These are phyloP conservation scores for Lentinus brumalis DNA, from an alignment of 768 basidiomycete genomes.

Conservation along the genomic window DNA sequence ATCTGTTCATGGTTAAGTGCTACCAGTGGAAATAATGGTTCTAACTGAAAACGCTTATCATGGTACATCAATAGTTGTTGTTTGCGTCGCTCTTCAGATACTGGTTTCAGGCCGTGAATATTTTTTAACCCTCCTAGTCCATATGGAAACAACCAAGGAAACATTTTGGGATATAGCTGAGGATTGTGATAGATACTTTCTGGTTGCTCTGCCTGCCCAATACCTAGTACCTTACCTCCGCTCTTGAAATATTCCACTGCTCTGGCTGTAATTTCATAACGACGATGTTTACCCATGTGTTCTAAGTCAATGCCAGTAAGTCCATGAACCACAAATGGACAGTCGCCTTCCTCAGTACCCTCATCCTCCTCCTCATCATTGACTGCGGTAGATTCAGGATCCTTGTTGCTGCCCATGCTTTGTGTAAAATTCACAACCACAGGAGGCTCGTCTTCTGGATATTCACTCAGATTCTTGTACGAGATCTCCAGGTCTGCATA, in stretches of 20 bases:
- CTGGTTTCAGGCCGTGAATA: no score
- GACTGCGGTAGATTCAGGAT: background rate
- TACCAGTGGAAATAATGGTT: no score
- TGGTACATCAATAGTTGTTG: no score
- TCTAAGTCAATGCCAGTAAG: slow-evolving; percentile 2
- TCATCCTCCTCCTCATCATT: background rate
- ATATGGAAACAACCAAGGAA: no score
- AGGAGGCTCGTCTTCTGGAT: slow-evolving; percentile 11
- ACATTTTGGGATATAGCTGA: no score
- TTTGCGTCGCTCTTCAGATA: no score
- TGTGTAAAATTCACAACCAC: background rate
- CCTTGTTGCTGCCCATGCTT: background rate
- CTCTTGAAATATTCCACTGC: slow-evolving; percentile 10
- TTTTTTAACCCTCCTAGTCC: no score
- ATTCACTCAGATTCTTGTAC: slow-evolving; percentile 3
- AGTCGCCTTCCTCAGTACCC: background rate
- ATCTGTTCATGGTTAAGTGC: no score
- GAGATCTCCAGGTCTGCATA: slow-evolving; percentile 18
- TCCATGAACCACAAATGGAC: slow-evolving; percentile 14
- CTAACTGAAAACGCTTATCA: no score
- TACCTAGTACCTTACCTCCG: background rate
- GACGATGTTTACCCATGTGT: background rate
- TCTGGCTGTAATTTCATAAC: background rate
- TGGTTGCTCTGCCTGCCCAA: slow-evolving; percentile 1
- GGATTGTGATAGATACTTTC: slow-evolving; percentile 18